These are phyloP conservation scores for Aspergillus asperescens DNA, from an alignment of 495 filamentous ascomycete species.

Conservation along the genomic window DNA sequence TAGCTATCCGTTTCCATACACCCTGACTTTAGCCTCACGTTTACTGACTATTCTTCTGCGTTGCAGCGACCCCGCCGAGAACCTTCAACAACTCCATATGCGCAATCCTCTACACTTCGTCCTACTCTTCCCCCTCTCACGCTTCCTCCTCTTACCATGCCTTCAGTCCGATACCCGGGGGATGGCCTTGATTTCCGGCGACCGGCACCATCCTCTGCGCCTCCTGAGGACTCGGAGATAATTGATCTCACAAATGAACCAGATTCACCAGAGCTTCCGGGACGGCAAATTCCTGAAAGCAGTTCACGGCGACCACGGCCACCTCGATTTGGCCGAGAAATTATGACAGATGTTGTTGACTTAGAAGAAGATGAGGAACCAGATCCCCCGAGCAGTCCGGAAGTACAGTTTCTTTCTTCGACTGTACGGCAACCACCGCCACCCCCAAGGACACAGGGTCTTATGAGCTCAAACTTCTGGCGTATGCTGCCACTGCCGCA, in stretches of 20 bases:
- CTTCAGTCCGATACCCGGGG: slow-evolving; percentile 30
- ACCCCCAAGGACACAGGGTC: not conserved
- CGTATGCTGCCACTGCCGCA: slow-evolving; percentile 2
- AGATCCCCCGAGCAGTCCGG: slow-evolving; percentile 31
- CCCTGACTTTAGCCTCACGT: not conserved
- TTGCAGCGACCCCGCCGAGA: slow-evolving; percentile 36
- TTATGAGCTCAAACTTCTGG: slow-evolving; percentile 2
- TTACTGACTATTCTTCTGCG: slow-evolving; percentile 1
- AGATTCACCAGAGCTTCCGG: slow-evolving; percentile 30
- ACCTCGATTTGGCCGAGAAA: slow-evolving; percentile 33
- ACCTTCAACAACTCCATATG: slow-evolving; percentile 29
- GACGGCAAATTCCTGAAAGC: not conserved
- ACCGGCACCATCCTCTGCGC: slow-evolving; percentile 32
- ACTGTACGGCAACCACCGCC: slow-evolving; percentile 16
- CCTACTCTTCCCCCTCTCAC: slow-evolving; percentile 22
- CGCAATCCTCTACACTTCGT: slow-evolving; percentile 17
- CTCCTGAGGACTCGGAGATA: slow-evolving; percentile 33
- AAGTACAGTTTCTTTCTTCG: slow-evolving; percentile 37
- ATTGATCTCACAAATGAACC: slow-evolving; percentile 54
- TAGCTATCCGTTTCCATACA: not conserved
- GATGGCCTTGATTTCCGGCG: slow-evolving; percentile 49
- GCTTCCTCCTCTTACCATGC: not conserved
- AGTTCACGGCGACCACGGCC: slow-evolving; percentile 16
- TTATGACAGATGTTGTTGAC: slow-evolving; percentile 34
- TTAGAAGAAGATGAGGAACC: slow-evolving; percentile 25